Conservation (phyloP, 2,329 filamentous ascomycete species). For the Aureobasidium pullulans region DNA sequence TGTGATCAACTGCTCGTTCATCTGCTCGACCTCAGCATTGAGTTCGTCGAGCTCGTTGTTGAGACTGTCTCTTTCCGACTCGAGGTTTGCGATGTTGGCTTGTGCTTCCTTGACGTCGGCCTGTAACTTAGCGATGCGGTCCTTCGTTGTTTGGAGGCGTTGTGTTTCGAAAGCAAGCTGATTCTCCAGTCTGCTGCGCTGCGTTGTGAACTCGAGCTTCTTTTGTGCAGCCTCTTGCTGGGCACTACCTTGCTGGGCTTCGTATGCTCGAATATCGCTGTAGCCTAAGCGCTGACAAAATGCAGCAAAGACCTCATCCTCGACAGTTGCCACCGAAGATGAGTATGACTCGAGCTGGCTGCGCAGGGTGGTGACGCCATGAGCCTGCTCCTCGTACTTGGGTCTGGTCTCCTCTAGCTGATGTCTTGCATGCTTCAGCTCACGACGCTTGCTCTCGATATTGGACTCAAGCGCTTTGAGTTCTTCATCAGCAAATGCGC, state of each 20-base stretch:
- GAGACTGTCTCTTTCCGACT: conserved; percentile 65
- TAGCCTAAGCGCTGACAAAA: conserved; percentile 89
- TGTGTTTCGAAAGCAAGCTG: conserved; percentile 60
- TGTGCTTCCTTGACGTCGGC: conserved; percentile 59
- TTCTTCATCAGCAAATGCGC: conserved; percentile 67
- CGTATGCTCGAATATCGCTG: conserved; percentile 82
- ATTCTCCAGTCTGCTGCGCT: conserved; percentile 57
- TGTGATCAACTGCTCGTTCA: conserved; percentile 64
- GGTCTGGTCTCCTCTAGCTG: conserved; percentile 71
- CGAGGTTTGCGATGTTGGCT: conserved; percentile 61
- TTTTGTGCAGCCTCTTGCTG: conserved; percentile 87
- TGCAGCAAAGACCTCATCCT: conserved; percentile 76
- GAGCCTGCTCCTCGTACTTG: conserved; percentile 66
- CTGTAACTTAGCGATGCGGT: conserved; percentile 62
- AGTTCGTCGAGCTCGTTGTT: conserved; percentile 65
- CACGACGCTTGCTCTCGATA: conserved; percentile 72
- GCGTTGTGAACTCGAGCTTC: conserved; percentile 77
- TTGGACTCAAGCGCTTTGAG: conserved; percentile 73
- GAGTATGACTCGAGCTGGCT: conserved; percentile 49
- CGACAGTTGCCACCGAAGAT: conserved; percentile 66
- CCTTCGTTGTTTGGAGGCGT: conserved; percentile 60
- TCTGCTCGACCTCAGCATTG: conserved; percentile 66
- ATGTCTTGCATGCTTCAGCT: conserved; percentile 64
- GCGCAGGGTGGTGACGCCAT: conserved; percentile 58
- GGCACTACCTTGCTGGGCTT: conserved; percentile 83